Conservation (phyloP, 768 basidiomycete species). For the Suillus tomentosus region DNA sequence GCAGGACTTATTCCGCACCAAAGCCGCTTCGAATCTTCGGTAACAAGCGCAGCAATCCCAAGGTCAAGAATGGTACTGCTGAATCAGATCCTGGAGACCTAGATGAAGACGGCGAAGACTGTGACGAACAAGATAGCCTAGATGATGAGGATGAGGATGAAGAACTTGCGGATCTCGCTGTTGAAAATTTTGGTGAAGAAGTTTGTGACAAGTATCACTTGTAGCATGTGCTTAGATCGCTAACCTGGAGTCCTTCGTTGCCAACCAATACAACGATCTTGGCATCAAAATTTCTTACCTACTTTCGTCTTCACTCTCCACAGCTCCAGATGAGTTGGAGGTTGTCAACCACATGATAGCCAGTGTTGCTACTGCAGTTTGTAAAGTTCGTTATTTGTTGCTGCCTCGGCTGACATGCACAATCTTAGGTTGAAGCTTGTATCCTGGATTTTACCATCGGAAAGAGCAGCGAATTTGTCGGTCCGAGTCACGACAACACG, state of each 20-base stretch:
- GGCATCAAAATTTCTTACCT: not conserved
- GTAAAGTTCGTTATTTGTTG: not conserved
- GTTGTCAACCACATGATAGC: conserved; percentile 3
- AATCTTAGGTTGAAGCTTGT: not conserved
- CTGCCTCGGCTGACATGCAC: not conserved
- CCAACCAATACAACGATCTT: conserved; percentile 1
- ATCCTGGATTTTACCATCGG: not conserved
- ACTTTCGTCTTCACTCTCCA: not conserved
- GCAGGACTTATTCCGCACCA: not conserved
- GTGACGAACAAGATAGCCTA: not conserved
- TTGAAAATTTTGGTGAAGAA: not conserved
- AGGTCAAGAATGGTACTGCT: not conserved
- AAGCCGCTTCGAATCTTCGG: not conserved
- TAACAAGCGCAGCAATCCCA: not conserved
- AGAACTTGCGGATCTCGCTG: not conserved
- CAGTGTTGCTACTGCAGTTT: conserved; percentile 1
- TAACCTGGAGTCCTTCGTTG: not conserved
- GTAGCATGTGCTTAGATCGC: not conserved
- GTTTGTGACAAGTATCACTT: not conserved
- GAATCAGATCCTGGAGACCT: not conserved
- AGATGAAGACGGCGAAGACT: not conserved
- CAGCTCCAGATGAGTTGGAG: not conserved
- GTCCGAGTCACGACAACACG: not conserved
- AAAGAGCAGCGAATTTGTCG: not conserved
- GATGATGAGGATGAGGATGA: not conserved